Conservation (phyloP, 352 stramenopile species). For the Phytophthora sojae region DNA sequence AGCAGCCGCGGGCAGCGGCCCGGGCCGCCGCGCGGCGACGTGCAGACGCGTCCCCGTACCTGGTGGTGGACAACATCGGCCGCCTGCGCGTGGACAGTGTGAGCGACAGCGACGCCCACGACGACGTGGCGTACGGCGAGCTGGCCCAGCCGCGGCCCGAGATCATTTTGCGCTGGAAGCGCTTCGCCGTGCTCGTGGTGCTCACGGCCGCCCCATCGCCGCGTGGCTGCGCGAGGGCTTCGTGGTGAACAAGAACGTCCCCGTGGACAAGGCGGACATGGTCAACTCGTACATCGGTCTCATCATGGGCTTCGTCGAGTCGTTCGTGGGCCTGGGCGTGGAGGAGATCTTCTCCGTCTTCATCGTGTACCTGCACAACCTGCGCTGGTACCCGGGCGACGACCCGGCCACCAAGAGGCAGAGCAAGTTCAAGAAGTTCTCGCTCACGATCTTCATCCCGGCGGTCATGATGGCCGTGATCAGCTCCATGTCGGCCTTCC, state of each 20-base stretch:
- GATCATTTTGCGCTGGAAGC: constrained; percentile 70
- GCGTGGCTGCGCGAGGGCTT: constrained; percentile 51
- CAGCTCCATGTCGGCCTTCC: constrained; percentile 58
- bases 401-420: constrained; percentile 53
- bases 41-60: constrained; percentile 28
- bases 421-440: constrained; percentile 64
- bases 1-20: constrained; percentile 19
- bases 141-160: constrained; percentile 55
- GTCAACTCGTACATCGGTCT: constrained; percentile 68
- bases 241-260: constrained; percentile 35
- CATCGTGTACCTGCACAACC: constrained; percentile 70
- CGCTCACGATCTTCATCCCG: constrained; percentile 65
- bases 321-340: constrained; percentile 51
- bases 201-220: constrained; percentile 45
- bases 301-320: constrained; percentile 70
- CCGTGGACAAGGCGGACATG: constrained; percentile 31
- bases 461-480: constrained; percentile 48
- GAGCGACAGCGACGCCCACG: constrained; percentile 28
- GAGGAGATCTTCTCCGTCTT: constrained; percentile 66
- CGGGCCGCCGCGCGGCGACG: constrained; percentile 12
- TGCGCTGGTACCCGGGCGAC: constrained; percentile 60
- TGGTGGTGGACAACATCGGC: constrained; percentile 37
- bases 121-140: constrained; percentile 40
- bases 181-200: constrained; percentile 57
- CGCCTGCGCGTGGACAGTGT: constrained; percentile 35